Conservation (phyloP, 495 filamentous ascomycete genomes). For the Neurospora sp. region DNA sequence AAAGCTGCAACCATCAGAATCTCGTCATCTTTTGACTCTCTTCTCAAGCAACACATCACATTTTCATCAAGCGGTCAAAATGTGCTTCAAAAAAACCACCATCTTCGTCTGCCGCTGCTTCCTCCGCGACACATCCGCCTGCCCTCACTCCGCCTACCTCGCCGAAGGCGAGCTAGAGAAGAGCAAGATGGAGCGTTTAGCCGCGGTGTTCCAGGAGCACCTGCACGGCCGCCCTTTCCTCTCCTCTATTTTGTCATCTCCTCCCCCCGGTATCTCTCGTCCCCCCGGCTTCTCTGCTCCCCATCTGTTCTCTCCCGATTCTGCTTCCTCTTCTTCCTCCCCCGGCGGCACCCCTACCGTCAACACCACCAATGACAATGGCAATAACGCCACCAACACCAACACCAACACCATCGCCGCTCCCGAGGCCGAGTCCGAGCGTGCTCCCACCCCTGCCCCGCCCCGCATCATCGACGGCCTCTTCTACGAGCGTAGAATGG, state of each 20-base stretch:
- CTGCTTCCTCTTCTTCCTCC: neutral
- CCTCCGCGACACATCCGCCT: neutral
- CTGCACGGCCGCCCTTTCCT: neutral
- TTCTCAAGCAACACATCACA: no score
- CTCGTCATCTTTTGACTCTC: neutral
- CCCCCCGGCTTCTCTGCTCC: neutral
- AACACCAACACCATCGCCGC: neutral
- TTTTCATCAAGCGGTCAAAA: neutral
- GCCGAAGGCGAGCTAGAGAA: neutral
- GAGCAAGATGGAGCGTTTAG: neutral
- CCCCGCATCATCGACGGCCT: neutral
- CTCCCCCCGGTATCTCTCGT: neutral
- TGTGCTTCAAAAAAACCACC: neutral
- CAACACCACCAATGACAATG: neutral
- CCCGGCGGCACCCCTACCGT: fast-evolving
- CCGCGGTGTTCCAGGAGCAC: neutral
- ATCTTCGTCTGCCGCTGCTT: neutral
- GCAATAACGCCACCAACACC: neutral
- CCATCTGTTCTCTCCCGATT: neutral
- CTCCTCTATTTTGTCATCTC: neutral
- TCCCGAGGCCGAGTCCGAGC: neutral
- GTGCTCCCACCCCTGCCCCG: neutral
- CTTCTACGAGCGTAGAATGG: neutral
- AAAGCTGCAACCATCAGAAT: neutral
- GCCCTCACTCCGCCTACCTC: neutral